These are phyloP conservation scores for Euphorbia tirucalli DNA, from an alignment of 345 rosid species.

Conservation along the genomic window DNA sequence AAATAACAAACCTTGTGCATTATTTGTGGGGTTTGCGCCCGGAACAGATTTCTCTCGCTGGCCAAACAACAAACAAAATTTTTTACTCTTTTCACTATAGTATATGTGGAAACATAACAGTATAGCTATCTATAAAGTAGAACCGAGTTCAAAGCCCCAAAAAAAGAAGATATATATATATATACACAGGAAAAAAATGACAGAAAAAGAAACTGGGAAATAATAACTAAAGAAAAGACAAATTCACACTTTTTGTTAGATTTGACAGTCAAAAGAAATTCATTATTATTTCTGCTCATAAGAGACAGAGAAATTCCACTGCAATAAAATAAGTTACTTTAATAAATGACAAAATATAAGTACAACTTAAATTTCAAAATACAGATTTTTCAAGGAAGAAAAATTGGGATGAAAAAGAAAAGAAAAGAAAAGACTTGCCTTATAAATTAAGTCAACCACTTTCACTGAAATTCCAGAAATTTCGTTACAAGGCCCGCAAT, in stretches of 20 bases:
- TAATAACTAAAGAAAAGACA: conserved; percentile 40
- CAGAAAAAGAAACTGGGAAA: background rate
- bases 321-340: background rate
- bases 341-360: conserved; percentile 2
- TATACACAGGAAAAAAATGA: conserved; percentile 15
- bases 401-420: conserved; percentile 6
- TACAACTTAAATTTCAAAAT: conserved; percentile 20
- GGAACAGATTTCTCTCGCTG: conserved; percentile 43
- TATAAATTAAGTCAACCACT: conserved; percentile 25
- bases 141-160: conserved; percentile 29
- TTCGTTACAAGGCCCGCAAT: conserved; percentile 38
- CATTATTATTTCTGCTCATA: conserved; percentile 13
- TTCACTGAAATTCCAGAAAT: conserved; percentile 30
- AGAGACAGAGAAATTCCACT: conserved; percentile 17
- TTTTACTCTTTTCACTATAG: conserved; percentile 14
- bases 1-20: conserved; percentile 41
- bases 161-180: conserved; percentile 31
- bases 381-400: conserved; percentile 13
- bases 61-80: conserved; percentile 1
- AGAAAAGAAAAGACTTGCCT: background rate
- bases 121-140: background rate
- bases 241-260: conserved; percentile 35
- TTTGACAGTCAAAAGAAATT: conserved; percentile 23
- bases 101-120: conserved; percentile 9
- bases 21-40: conserved; percentile 34